A percentile compares a stretch with the other conserved stretches of the same genome.
These are phyloP conservation scores for Wickerhamiella domercqiae DNA, from an alignment of 805 yeast genomes.

Conservation along the genomic window DNA sequence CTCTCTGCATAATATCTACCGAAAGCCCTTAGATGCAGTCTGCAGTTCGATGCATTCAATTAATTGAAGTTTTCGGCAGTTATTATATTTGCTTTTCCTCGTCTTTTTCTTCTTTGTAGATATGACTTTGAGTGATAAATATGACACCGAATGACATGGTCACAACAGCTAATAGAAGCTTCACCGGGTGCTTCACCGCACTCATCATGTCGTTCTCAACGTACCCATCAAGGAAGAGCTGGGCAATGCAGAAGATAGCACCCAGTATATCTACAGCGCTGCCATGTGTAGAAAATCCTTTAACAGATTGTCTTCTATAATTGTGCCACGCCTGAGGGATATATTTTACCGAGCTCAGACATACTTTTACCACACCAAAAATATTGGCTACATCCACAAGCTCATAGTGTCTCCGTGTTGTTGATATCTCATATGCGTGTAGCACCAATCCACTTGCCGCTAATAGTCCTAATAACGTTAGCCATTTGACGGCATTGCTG, in stretches of 20 bases:
- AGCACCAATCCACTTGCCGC: slow-evolving; percentile 15
- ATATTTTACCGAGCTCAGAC: slow-evolving; percentile 32
- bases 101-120: slow-evolving; percentile 11
- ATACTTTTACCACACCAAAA: slow-evolving; percentile 32
- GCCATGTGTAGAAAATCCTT: slow-evolving; percentile 31
- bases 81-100: background rate
- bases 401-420: slow-evolving; percentile 17
- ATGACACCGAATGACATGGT: slow-evolving; percentile 22
- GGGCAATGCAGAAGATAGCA: slow-evolving; percentile 27
- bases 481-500: slow-evolving; percentile 17
- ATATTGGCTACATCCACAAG: slow-evolving; percentile 28
- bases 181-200: slow-evolving; percentile 30
- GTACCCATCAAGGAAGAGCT: slow-evolving; percentile 28
- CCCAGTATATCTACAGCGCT: slow-evolving; percentile 31
- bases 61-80: no score
- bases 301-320: slow-evolving; percentile 28
- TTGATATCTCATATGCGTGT: slow-evolving; percentile 19
- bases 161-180: slow-evolving; percentile 28
- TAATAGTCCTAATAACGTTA: slow-evolving; percentile 12
- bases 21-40: no score
- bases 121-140: slow-evolving; percentile 21
- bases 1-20: no score
- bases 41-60: no score
- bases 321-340: slow-evolving; percentile 35
- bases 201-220: slow-evolving; percentile 22